Evolutionary conservation across 805 yeast genomes (phyloP).

Genomic region (Brettanomyces naardenensis): DNA sequence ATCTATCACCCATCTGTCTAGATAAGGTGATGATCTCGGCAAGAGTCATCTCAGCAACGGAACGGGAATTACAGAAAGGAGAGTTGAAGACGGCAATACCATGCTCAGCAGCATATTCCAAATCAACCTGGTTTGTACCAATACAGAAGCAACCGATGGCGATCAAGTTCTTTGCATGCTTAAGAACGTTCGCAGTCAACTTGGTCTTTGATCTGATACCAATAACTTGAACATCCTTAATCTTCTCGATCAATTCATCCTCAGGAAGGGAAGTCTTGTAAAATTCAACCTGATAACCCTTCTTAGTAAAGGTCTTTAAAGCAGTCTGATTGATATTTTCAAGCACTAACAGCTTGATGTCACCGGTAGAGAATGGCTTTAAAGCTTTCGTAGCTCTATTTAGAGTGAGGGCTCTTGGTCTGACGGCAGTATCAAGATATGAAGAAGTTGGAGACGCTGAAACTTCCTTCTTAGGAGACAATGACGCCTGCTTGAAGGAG

Average conservation of each 20-base stretch:
- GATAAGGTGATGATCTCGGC: conserved; percentile 92
- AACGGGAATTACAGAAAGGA: conserved; percentile 96
- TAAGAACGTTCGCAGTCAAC: conserved; percentile 68
- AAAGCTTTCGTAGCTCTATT: conserved; percentile 57
- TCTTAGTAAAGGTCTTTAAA: conserved; percentile 69
- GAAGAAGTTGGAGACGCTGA: conserved; percentile 76
- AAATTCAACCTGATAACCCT: conserved; percentile 97
- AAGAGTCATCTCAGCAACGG: conserved; percentile 95
- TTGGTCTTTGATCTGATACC: conserved; percentile 98
- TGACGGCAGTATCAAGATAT: conserved; percentile 48
- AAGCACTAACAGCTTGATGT: conserved; percentile 80
- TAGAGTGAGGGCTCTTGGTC: conserved; percentile 29
- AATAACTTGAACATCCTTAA: conserved; percentile 88
- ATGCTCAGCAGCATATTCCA: conserved; percentile 80
- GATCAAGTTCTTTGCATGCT: conserved; percentile 82
- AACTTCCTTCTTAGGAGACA: conserved; percentile 44
- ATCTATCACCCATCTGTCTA: conserved; percentile 95
- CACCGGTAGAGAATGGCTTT: conserved; percentile 94
- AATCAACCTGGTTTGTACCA: conserved; percentile 96
- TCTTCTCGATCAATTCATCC: conserved; percentile 90
- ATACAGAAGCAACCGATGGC: conserved; percentile 98
- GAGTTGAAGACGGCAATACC: conserved; percentile 91
- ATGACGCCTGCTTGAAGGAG: conserved; percentile 41
- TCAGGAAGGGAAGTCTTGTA: conserved; percentile 84
- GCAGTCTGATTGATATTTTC: conserved; percentile 96